These are phyloP conservation scores for Paecilomyces niveus DNA, from an alignment of 2,329 filamentous ascomycete genomes.

Conservation along the genomic window DNA sequence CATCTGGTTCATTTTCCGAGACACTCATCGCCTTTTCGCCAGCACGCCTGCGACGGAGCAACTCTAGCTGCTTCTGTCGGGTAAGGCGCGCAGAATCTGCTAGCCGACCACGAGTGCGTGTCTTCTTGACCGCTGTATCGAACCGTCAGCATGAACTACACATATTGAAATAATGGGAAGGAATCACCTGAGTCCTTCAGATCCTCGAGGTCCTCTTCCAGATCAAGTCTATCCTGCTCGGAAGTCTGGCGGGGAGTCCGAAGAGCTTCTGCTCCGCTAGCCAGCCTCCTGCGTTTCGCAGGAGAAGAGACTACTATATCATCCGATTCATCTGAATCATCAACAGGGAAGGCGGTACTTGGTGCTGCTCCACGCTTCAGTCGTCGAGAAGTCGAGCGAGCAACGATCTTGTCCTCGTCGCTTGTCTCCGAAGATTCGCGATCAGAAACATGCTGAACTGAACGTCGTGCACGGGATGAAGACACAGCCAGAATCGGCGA, in stretches of 20 bases:
- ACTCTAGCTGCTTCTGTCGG: slow-evolving; percentile 35
- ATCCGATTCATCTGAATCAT: slow-evolving; percentile 20
- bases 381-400: slow-evolving; percentile 17
- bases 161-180: background rate
- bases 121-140: slow-evolving; percentile 25
- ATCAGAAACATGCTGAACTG: slow-evolving; percentile 3
- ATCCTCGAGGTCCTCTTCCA: slow-evolving; percentile 39
- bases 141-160: slow-evolving; percentile 8
- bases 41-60: slow-evolving; percentile 35
- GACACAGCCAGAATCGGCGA: background rate
- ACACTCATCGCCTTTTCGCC: slow-evolving; percentile 28
- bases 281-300: slow-evolving; percentile 16
- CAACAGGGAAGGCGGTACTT: slow-evolving; percentile 18
- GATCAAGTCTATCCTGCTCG: slow-evolving; percentile 31
- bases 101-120: slow-evolving; percentile 34
- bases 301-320: slow-evolving; percentile 20
- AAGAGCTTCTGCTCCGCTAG: slow-evolving; percentile 9
- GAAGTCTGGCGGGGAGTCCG: slow-evolving; percentile 16
- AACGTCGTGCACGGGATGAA: slow-evolving; percentile 4
- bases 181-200: slow-evolving; percentile 37
- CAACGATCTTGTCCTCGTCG: slow-evolving; percentile 20
- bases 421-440: slow-evolving; percentile 21
- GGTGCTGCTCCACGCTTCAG: slow-evolving; percentile 20
- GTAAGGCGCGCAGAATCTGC: slow-evolving; percentile 33
- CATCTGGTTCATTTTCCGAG: slow-evolving; percentile 16